Evolutionary conservation across 1,139 yeast species (phyloP).

Genomic region (Sugiyamaella xylanicola): DNA sequence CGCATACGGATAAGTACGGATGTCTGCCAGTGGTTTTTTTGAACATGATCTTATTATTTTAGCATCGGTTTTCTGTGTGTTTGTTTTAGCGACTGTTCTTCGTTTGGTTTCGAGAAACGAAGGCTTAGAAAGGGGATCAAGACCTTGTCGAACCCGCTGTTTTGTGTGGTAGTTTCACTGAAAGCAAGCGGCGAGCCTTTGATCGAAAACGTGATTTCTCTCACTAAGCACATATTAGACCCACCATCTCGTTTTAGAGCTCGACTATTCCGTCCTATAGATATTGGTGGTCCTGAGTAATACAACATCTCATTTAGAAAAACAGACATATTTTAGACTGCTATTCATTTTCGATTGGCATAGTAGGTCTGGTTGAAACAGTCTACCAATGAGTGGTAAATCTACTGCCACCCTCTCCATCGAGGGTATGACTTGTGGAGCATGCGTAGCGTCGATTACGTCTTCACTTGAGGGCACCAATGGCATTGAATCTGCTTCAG

Average conservation of each 20-base stretch:
- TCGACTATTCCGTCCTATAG: background rate
- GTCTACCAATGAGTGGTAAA: background rate
- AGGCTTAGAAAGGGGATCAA: too few species aligned
- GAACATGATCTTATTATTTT: background rate
- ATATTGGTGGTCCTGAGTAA: too few species aligned
- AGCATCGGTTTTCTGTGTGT: background rate
- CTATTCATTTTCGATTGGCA: too few species aligned
- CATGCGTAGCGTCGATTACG: constrained; percentile 71
- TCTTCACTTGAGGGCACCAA: constrained; percentile 50
- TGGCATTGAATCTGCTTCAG: constrained; percentile 57
- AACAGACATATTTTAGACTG: too few species aligned
- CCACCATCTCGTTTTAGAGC: background rate
- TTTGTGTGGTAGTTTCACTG: background rate
- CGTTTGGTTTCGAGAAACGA: too few species aligned
- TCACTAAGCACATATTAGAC: background rate
- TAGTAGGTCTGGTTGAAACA: too few species aligned
- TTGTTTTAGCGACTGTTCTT: too few species aligned
- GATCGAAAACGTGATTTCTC: background rate
- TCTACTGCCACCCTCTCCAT: constrained; percentile 24
- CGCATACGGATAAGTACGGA: constrained; percentile 2
- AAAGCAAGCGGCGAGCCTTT: background rate
- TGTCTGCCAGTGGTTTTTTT: background rate
- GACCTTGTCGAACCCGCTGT: too few species aligned
- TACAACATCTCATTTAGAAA: too few species aligned
- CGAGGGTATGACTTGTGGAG: constrained; percentile 85